Evolutionary conservation across 148 eudicot genomes (phyloP).

Genomic region (Nepenthes gracilis): DNA sequence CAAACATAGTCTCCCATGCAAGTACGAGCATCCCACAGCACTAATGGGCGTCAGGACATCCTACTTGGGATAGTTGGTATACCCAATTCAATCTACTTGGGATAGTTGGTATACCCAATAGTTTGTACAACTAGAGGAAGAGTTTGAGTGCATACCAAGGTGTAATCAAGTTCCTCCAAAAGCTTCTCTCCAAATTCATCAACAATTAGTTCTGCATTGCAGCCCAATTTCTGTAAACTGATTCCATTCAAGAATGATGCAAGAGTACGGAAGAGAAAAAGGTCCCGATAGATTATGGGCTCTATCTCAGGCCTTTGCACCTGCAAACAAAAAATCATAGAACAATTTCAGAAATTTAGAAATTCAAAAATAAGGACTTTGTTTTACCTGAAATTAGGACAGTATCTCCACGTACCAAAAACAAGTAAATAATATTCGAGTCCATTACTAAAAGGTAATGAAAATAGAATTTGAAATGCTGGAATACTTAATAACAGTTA

Average conservation of each 20-base stretch:
- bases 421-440: no score
- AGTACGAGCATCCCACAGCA: no score
- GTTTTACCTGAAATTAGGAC: no score
- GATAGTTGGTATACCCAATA: no score
- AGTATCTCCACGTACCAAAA: no score
- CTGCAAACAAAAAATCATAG: constrained; percentile 29
- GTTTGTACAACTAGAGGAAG: neutral
- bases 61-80: no score
- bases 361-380: neutral
- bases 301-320: constrained; percentile 95
- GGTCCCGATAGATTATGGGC: constrained; percentile 92
- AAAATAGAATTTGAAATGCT: no score
- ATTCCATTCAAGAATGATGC: constrained; percentile 93
- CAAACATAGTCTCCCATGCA: no score
- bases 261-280: constrained; percentile 91
- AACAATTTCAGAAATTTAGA: constrained; percentile 6
- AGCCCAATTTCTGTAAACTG: constrained; percentile 91
- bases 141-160: constrained; percentile 45
- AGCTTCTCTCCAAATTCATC: constrained; percentile 99
- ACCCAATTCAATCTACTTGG: no score
- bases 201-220: constrained; percentile 97
- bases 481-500: no score
- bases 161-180: constrained; percentile 97
- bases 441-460: no score
- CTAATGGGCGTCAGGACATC: no score